These are phyloP conservation scores for Mortierella sp. DNA, from an alignment of 371 early-diverging fungal genomes.

Conservation along the genomic window DNA sequence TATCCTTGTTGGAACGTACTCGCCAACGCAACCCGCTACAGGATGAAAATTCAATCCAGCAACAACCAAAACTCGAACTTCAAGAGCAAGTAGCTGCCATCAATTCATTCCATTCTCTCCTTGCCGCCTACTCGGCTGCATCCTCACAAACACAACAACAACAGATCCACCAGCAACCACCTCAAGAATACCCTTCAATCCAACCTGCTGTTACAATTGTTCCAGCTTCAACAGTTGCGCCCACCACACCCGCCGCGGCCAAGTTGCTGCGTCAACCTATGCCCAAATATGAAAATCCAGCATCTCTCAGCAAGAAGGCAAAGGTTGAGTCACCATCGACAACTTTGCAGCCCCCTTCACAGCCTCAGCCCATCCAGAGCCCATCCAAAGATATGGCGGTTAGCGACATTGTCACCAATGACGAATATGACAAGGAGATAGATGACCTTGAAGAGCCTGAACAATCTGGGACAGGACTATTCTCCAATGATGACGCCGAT, in stretches of 20 bases:
- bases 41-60: slow-evolving; percentile 3
- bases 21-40: slow-evolving; percentile 46
- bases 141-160: slow-evolving; percentile 15
- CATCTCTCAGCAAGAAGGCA: slow-evolving; percentile 9
- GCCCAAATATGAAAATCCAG: slow-evolving; percentile 29
- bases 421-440: not conserved
- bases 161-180: slow-evolving; percentile 3
- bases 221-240: slow-evolving; percentile 19
- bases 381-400: slow-evolving; percentile 2
- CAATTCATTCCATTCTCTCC: slow-evolving; percentile 37
- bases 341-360: not conserved
- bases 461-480: no score
- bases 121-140: slow-evolving; percentile 34
- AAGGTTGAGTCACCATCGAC: slow-evolving; percentile 5
- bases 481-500: slow-evolving; percentile 15
- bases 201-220: slow-evolving; percentile 6
- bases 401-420: not conserved
- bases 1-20: slow-evolving; percentile 49
- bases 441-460: not conserved
- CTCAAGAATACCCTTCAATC: slow-evolving; percentile 6
- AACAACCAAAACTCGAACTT: slow-evolving; percentile 7
- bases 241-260: slow-evolving; percentile 49
- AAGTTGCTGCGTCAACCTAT: slow-evolving; percentile 43
- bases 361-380: not conserved
- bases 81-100: slow-evolving; percentile 37